Percentiles rank a stretch among this genome's conserved stretches.
phyloP scores from a whole-genome alignment of 2,329 filamentous ascomycete genomes.

The Chaetothyriales sp. region DNA sequence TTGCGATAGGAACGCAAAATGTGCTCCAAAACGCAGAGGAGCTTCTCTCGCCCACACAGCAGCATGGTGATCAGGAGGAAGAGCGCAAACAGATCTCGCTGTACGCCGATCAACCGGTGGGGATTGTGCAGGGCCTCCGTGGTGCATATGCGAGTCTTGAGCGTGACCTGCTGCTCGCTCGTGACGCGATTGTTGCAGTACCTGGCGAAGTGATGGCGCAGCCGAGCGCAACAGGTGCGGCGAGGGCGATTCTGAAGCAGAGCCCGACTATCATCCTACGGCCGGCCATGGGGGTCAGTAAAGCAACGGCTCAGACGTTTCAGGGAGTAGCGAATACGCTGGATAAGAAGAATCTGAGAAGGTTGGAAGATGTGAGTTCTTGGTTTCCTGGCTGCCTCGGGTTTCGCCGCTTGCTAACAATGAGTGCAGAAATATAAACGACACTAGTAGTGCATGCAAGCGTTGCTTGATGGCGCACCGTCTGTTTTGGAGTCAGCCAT shows the following conservation, averaged over 20 bases:
- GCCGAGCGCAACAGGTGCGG: constrained; percentile 62
- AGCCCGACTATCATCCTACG: constrained; percentile 88
- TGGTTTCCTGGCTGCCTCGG: not conserved
- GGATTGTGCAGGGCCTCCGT: constrained; percentile 69
- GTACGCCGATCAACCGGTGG: constrained; percentile 87
- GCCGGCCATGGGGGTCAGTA: constrained; percentile 78
- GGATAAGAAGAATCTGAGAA: constrained; percentile 65
- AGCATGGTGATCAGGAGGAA: constrained; percentile 45
- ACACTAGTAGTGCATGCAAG: not conserved
- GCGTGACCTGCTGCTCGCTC: constrained; percentile 69
- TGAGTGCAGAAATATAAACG: not conserved
- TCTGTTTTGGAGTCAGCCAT: too few species aligned
- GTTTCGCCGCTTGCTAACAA: not conserved
- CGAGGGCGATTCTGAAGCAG: constrained; percentile 59
- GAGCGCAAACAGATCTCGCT: constrained; percentile 71
- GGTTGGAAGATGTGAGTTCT: constrained; percentile 71
- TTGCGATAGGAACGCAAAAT: constrained; percentile 90
- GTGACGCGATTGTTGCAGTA: constrained; percentile 87
- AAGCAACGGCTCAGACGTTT: constrained; percentile 74
- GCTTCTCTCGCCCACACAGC: constrained; percentile 39
- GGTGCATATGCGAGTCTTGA: constrained; percentile 71
- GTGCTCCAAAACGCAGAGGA: constrained; percentile 78
- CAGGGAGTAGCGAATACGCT: constrained; percentile 85
- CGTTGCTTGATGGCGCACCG: not conserved
- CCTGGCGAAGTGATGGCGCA: constrained; percentile 84